Percentiles rank a stretch among this genome's conserved stretches.
Conservation (phyloP, 306 rosid species). For the Lupinus albus region DNA sequence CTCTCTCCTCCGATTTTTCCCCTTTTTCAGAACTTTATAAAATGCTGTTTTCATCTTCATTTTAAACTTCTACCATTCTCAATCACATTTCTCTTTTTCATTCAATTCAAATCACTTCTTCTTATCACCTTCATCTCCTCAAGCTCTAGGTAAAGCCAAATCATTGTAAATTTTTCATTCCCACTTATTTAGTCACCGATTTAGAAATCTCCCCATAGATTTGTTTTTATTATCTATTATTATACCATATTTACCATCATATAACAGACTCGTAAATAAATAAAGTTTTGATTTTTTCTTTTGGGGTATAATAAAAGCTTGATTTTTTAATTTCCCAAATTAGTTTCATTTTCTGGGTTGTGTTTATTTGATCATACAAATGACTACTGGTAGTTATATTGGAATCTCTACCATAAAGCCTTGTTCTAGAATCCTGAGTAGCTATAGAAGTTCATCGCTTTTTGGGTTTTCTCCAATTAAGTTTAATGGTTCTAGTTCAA, state of each 20-base stretch:
- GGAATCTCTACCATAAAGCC: conserved; percentile 78
- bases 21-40: conserved; percentile 38
- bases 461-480: conserved; percentile 52
- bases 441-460: conserved; percentile 53
- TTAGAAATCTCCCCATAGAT: conserved; percentile 34
- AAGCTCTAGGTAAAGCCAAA: conserved; percentile 50
- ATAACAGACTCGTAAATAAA: conserved; percentile 24
- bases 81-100: conserved; percentile 1
- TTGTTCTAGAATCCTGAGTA: conserved; percentile 60
- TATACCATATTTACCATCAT: background rate
- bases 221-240: background rate
- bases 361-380: conserved; percentile 44
- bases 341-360: conserved; percentile 35
- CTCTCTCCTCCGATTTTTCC: conserved; percentile 21
- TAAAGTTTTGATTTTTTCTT: conserved; percentile 7
- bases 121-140: background rate
- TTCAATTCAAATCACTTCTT: conserved; percentile 13
- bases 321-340: background rate
- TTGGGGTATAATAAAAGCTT: no score
- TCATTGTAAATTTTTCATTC: conserved; percentile 15
- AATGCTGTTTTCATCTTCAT: background rate
- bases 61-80: conserved; percentile 20
- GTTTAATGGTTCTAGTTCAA: conserved; percentile 35
- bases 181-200: conserved; percentile 3
- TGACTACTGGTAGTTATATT: conserved; percentile 63